Conservation (phyloP, 805 yeast genomes). For the Starmerella bombicola region DNA sequence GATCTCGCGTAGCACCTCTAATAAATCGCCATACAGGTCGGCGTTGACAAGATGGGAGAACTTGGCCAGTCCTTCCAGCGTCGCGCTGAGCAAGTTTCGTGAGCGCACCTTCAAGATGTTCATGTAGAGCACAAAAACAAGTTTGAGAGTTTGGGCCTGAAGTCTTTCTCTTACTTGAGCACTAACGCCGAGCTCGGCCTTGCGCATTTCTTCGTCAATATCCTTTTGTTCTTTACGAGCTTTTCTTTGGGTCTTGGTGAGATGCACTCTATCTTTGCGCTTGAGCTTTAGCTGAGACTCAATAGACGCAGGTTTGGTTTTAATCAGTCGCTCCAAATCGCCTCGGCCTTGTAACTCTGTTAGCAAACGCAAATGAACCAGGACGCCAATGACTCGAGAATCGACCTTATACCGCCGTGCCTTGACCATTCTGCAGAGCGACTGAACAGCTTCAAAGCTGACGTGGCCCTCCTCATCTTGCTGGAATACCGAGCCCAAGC, state of each 20-base stretch:
- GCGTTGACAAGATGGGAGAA: conserved; percentile 88
- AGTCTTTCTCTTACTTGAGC: conserved; percentile 73
- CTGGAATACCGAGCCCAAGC: conserved; percentile 54
- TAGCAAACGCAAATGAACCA: conserved; percentile 45
- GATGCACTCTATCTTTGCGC: conserved; percentile 81
- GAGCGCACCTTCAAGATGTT: conserved; percentile 57
- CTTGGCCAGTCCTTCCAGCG: conserved; percentile 79
- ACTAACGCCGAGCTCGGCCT: conserved; percentile 78
- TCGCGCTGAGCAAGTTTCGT: conserved; percentile 64
- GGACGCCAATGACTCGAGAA: conserved; percentile 63
- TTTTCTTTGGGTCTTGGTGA: conserved; percentile 82
- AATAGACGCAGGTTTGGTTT: conserved; percentile 31
- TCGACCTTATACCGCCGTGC: conserved; percentile 69
- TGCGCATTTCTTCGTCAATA: conserved; percentile 79
- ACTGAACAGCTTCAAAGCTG: conserved; percentile 58
- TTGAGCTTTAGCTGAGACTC: conserved; percentile 38
- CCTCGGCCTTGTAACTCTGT: conserved; percentile 31
- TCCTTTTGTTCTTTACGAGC: conserved; percentile 72
- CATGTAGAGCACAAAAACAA: conserved; percentile 59
- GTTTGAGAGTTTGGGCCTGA: conserved; percentile 73
- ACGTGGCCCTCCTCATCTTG: conserved; percentile 76
- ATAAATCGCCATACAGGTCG: conserved; percentile 82
- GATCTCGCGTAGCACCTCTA: conserved; percentile 78
- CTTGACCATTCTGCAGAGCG: conserved; percentile 56
- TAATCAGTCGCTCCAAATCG: conserved; percentile 34